Conservation (phyloP, 495 filamentous ascomycete genomes). For the Neurospora cerealis region DNA sequence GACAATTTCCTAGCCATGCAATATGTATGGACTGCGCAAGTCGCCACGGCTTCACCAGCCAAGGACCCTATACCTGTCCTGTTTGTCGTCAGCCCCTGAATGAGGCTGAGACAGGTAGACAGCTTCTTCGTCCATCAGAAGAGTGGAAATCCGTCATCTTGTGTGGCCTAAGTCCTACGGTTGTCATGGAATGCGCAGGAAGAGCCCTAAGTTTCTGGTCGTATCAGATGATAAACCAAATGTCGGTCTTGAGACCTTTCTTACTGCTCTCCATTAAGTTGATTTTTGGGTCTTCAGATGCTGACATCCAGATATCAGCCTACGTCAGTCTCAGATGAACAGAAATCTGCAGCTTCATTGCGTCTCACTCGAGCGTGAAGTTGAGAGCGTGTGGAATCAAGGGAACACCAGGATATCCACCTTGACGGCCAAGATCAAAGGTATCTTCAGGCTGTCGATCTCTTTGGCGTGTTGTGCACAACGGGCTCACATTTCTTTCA, state of each 20-base stretch:
- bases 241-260: slow-evolving; percentile 39
- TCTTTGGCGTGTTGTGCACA: not conserved
- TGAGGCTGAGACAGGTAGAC: slow-evolving; percentile 63
- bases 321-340: slow-evolving; percentile 50
- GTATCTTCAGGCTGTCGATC: not conserved
- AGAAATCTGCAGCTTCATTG: slow-evolving; percentile 3
- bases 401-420: slow-evolving; percentile 68
- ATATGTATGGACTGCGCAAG: slow-evolving; percentile 76
- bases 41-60: slow-evolving; percentile 51
- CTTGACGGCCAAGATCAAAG: slow-evolving; percentile 46
- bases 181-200: slow-evolving; percentile 85
- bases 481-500: slow-evolving; percentile 15
- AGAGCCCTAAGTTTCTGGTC: slow-evolving; percentile 80
- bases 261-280: not conserved
- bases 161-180: slow-evolving; percentile 71
- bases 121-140: slow-evolving; percentile 68
- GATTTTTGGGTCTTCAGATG: slow-evolving; percentile 1
- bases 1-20: slow-evolving; percentile 52
- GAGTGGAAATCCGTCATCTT: slow-evolving; percentile 91
- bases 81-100: slow-evolving; percentile 64
- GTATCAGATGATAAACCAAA: slow-evolving; percentile 86
- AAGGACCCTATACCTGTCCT: slow-evolving; percentile 56
- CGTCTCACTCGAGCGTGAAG: slow-evolving; percentile 48
- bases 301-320: slow-evolving; percentile 32
- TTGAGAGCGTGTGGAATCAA: slow-evolving; percentile 73